These are phyloP conservation scores for Candolleomyces eurysporus DNA, from an alignment of 768 basidiomycete species.

Conservation along the genomic window DNA sequence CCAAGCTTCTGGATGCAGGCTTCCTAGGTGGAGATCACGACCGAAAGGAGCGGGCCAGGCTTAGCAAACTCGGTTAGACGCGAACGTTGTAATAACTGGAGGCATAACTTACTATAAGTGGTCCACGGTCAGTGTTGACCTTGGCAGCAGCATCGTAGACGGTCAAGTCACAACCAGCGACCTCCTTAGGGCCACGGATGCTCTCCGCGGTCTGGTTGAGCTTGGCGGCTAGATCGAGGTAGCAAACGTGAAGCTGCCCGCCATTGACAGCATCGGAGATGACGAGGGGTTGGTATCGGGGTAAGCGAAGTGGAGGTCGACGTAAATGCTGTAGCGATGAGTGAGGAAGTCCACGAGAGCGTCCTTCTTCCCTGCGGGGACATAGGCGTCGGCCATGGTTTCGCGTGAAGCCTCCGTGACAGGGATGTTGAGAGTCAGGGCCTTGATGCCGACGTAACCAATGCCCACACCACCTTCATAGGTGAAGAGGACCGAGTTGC, in stretches of 20 bases:
- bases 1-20: conserved; percentile 99
- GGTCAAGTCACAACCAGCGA: conserved; percentile 87
- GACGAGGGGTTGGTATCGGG: conserved; percentile 99
- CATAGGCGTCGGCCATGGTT: conserved; percentile 70
- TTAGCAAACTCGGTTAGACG: conserved; percentile 24
- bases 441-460: conserved; percentile 97
- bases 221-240: conserved; percentile 99
- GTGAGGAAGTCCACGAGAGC: conserved; percentile 93
- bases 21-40: conserved; percentile 94
- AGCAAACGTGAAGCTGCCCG: conserved; percentile 78
- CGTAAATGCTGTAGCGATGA: conserved; percentile 95
- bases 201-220: conserved; percentile 99
- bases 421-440: conserved; percentile 81
- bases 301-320: conserved; percentile 98
- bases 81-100: neutral
- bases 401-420: conserved; percentile 77
- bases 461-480: conserved; percentile 99
- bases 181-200: conserved; percentile 98
- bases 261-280: conserved; percentile 77
- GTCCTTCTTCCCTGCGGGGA: conserved; percentile 83
- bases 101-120: conserved; percentile 84
- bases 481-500: conserved; percentile 99
- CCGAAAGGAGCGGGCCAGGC: conserved; percentile 94
- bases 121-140: conserved; percentile 88
- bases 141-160: conserved; percentile 59